Evolutionary conservation across 495 filamentous ascomycete genomes (phyloP).

Genomic region (Bombardia bombarda): DNA sequence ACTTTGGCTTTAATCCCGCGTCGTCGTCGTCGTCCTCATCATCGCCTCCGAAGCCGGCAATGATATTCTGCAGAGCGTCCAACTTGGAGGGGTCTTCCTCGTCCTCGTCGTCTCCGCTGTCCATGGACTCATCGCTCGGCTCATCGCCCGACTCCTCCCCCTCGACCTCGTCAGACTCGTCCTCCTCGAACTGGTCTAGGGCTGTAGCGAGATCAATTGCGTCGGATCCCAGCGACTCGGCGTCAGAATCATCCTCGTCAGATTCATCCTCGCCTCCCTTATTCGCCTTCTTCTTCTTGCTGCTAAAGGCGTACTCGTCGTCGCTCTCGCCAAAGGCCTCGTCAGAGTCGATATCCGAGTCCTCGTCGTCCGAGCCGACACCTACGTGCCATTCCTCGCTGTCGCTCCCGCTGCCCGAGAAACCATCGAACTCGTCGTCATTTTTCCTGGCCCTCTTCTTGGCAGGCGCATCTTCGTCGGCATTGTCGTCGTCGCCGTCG

Average conservation of each 20-base stretch:
- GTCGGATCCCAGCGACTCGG: conserved; percentile 62
- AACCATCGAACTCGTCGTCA: conserved; percentile 31
- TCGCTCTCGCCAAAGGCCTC: conserved; percentile 90
- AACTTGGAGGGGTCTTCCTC: conserved; percentile 52
- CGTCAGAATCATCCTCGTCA: conserved; percentile 49
- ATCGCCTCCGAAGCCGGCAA: conserved; percentile 54
- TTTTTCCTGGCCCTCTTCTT: conserved; percentile 36
- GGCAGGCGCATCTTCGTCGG: conserved; percentile 22
- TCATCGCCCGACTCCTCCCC: conserved; percentile 44
- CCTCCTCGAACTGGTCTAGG: conserved; percentile 60
- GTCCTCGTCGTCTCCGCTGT: conserved; percentile 48
- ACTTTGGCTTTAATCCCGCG: conserved; percentile 35
- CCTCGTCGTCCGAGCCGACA: conserved; percentile 64
- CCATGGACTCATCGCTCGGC: conserved; percentile 38
- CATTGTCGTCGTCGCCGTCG: conserved; percentile 47
- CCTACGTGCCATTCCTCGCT: conserved; percentile 81
- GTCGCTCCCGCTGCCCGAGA: conserved; percentile 68
- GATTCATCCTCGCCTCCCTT: conserved; percentile 16
- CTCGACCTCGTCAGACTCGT: conserved; percentile 23
- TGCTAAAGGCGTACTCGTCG: conserved; percentile 65
- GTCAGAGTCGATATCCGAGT: conserved; percentile 82
- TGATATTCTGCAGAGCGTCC: conserved; percentile 58
- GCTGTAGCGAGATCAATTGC: conserved; percentile 77
- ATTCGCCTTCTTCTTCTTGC: conserved; percentile 22
- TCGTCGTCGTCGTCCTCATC: conserved; percentile 19